Conservation (phyloP, 345 rosid genomes). For the Lepidium sativum region DNA sequence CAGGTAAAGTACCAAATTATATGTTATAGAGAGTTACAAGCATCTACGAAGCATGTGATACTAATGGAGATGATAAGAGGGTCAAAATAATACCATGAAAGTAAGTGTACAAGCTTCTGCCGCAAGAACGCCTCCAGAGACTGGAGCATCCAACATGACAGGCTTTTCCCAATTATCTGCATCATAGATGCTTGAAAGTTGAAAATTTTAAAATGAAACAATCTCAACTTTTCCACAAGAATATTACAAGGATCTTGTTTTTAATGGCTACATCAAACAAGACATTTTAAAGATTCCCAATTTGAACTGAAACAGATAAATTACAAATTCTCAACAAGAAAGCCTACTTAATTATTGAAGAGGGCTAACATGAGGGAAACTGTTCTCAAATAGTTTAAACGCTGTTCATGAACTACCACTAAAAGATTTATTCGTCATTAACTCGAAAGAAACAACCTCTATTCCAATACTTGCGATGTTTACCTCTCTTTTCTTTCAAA, state of each 20-base stretch:
- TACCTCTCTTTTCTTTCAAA: slow-evolving; percentile 63
- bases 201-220: slow-evolving; percentile 1
- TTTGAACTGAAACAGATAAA: not conserved
- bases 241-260: not conserved
- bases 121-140: slow-evolving; percentile 93
- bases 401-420: not conserved
- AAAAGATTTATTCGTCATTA: not conserved
- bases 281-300: not conserved
- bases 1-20: not conserved
- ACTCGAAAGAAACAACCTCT: not conserved
- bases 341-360: not conserved
- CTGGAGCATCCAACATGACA: slow-evolving; percentile 95
- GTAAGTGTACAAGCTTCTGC: slow-evolving; percentile 87
- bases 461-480: not conserved
- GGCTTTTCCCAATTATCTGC: slow-evolving; percentile 58
- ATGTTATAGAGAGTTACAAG: not conserved
- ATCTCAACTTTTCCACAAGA: not conserved
- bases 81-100: slow-evolving; percentile 53
- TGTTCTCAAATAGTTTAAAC: not conserved
- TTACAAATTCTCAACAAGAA: not conserved
- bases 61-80: not conserved
- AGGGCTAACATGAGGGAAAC: not conserved
- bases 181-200: not conserved
- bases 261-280: not conserved
- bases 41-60: not conserved